These are phyloP conservation scores for Suillus ampliporus DNA, from an alignment of 768 basidiomycete species.

Conservation along the genomic window DNA sequence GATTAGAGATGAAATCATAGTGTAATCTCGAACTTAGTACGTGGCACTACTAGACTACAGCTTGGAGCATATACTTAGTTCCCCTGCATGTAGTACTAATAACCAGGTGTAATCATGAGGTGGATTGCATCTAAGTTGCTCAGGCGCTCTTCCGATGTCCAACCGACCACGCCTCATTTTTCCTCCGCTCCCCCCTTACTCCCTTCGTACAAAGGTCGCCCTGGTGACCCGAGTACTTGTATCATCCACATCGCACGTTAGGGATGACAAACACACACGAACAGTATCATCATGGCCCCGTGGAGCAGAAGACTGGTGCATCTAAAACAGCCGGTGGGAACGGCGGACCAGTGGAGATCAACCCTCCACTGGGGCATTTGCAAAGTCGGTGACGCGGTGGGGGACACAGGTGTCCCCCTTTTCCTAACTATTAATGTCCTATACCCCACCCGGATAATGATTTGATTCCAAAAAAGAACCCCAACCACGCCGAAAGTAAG, in stretches of 20 bases:
- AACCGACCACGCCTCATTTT: too few relatives aligned
- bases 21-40: too few relatives aligned
- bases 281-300: not conserved
- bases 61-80: too few relatives aligned
- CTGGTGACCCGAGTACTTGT: not conserved
- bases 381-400: not conserved
- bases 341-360: not conserved
- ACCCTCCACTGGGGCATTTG: conserved; percentile 6
- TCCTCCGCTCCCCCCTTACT: not conserved
- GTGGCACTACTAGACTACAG: too few relatives aligned
- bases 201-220: not conserved
- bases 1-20: too few relatives aligned
- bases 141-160: too few relatives aligned
- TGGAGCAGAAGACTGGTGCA: not conserved
- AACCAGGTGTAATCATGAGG: too few relatives aligned
- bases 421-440: conserved; percentile 10
- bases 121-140: too few relatives aligned
- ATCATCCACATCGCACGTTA: not conserved
- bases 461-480: not conserved
- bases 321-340: conserved; percentile 5
- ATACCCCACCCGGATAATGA: conserved; percentile 9
- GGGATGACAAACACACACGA: not conserved
- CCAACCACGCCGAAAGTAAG: too few relatives aligned
- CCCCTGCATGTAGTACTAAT: too few relatives aligned
- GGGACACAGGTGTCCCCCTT: conserved; percentile 10